phyloP scores from a whole-genome alignment of 768 basidiomycete species.

The Lepiota brunneoincarnata region DNA sequence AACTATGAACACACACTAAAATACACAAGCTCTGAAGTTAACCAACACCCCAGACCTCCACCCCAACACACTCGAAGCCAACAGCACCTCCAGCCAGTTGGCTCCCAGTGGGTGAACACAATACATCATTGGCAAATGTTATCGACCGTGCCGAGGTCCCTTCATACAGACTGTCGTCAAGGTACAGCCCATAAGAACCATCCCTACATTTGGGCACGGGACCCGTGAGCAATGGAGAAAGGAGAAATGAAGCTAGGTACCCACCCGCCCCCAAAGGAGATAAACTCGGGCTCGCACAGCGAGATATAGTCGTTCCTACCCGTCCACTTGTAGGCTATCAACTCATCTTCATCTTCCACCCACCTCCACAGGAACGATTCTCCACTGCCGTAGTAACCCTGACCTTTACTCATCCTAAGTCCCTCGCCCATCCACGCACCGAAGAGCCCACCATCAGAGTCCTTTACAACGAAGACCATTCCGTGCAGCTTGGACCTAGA shows the following conservation, averaged over 20 bases:
- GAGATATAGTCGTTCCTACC: conserved; percentile 90
- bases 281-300: conserved; percentile 73
- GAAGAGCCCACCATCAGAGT: conserved; percentile 62
- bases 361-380: conserved; percentile 90
- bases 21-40: conserved; percentile 7
- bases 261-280: conserved; percentile 93
- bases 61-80: conserved; percentile 85
- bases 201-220: conserved; percentile 44
- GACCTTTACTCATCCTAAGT: conserved; percentile 52
- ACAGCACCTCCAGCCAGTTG: conserved; percentile 43
- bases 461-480: conserved; percentile 60
- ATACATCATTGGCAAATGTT: conserved; percentile 83
- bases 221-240: neutral
- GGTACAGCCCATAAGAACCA: conserved; percentile 84
- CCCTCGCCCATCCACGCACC: conserved; percentile 85
- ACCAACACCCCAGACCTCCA: conserved; percentile 89
- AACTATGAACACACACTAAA: conserved; percentile 3
- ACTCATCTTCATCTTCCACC: conserved; percentile 29
- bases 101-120: conserved; percentile 54
- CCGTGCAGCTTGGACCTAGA: conserved; percentile 20
- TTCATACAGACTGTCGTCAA: conserved; percentile 77
- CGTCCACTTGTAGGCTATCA: conserved; percentile 79
- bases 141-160: conserved; percentile 85
- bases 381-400: conserved; percentile 82
- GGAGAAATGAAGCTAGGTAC: conserved; percentile 24